phyloP scores from a whole-genome alignment of 257 asterid genomes.

The Apocynum venetum region DNA sequence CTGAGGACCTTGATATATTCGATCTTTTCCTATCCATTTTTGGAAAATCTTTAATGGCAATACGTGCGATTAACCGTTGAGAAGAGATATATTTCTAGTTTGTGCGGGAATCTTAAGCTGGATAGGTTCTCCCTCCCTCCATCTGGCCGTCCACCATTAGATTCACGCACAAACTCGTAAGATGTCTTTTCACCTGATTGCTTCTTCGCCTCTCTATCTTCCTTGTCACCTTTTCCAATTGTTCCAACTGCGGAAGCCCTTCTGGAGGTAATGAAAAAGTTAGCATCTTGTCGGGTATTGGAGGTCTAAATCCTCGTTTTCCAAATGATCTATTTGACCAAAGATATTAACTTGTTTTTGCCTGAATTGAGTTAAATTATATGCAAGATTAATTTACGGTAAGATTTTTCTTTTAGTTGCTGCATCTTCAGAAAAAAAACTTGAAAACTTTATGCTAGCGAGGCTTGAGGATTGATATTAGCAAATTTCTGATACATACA shows the following conservation, averaged over 20 bases:
- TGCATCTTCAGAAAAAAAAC: not conserved
- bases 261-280: not conserved
- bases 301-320: not conserved
- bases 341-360: not conserved
- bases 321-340: no score
- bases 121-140: not conserved
- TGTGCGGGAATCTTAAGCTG: not conserved
- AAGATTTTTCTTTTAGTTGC: not conserved
- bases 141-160: not conserved
- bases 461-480: not conserved
- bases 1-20: not conserved
- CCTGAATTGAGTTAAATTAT: not conserved
- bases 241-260: not conserved
- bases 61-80: not conserved
- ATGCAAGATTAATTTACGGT: not conserved
- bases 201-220: not conserved
- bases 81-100: not conserved
- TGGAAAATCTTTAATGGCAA: not conserved
- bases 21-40: not conserved
- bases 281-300: not conserved
- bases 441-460: not conserved
- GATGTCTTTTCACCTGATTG: not conserved
- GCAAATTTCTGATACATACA: not conserved
- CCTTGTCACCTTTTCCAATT: not conserved
- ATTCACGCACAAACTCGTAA: conserved; percentile 3